Conservation (phyloP, 768 basidiomycete genomes). For the Suillus fuscotomentosus region DNA sequence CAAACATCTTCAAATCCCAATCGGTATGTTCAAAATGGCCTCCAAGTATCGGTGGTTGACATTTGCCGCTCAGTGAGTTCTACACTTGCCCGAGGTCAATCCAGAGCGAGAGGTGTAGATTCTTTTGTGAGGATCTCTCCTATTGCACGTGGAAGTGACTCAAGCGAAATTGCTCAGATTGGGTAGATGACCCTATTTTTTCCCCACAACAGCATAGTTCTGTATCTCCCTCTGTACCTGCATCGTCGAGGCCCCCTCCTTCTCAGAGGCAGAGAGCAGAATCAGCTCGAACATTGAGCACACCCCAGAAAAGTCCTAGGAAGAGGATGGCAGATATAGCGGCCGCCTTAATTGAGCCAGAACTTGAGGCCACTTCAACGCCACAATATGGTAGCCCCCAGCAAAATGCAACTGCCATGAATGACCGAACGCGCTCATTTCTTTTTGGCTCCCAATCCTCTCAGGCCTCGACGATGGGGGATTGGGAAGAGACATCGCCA, state of each 20-base stretch:
- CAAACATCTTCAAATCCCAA: constrained; percentile 27
- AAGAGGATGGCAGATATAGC: constrained; percentile 1
- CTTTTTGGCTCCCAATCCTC: constrained; percentile 15
- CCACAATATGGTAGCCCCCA: constrained; percentile 5
- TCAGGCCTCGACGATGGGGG: constrained; percentile 23
- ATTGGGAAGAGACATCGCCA: constrained; percentile 17
- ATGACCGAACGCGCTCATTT: neutral
- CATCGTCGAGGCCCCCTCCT: neutral
- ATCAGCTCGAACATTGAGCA: neutral
- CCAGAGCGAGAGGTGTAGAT: constrained; percentile 18
- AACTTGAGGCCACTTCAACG: neutral
- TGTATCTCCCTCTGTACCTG: neutral
- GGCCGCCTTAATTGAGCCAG: neutral
- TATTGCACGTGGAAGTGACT: constrained; percentile 6
- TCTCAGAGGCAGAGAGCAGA: constrained; percentile 1
- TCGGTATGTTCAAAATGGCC: constrained; percentile 31
- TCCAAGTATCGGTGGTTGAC: neutral
- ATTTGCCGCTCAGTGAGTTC: constrained; percentile 29
- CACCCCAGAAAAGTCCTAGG: constrained; percentile 1
- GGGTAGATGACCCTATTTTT: constrained; percentile 29
- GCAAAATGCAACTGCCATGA: constrained; percentile 7
- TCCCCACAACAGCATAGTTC: neutral
- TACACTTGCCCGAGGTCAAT: constrained; percentile 33
- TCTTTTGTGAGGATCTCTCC: constrained; percentile 33
- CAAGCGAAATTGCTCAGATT: constrained; percentile 21